Evolutionary conservation across 306 rosid genomes (phyloP).

Genomic region (Adenanthera pavonina): DNA sequence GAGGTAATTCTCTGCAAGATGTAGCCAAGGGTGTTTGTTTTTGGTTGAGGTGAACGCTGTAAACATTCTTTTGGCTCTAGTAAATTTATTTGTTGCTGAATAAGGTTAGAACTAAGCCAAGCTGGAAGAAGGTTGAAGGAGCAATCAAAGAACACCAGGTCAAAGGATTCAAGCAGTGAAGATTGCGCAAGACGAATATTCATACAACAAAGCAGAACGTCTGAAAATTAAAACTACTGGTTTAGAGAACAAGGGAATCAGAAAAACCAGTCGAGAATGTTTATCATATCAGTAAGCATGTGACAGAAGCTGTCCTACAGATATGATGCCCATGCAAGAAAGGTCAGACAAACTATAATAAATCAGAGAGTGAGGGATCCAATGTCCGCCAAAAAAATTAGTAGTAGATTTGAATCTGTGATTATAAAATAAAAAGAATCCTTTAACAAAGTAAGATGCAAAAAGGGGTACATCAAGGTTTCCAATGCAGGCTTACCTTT

Average conservation of each 20-base stretch:
- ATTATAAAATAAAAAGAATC: constrained; percentile 3
- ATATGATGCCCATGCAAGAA: constrained; percentile 10
- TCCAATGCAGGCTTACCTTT: constrained; percentile 59
- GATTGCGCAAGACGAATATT: constrained; percentile 6
- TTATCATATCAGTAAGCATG: background rate
- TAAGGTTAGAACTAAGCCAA: background rate
- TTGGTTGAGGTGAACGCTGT: background rate
- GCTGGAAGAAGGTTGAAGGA: background rate
- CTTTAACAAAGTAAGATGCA: background rate
- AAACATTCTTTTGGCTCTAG: background rate
- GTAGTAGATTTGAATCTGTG: background rate
- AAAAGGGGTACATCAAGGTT: background rate
- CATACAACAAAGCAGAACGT: background rate
- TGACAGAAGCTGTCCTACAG: background rate
- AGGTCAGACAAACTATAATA: constrained; percentile 8
- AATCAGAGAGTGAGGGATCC: constrained; percentile 11
- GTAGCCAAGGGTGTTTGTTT: background rate
- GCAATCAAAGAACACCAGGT: background rate
- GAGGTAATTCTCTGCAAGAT: background rate
- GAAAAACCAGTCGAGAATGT: background rate
- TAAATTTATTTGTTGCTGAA: background rate
- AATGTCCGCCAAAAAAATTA: constrained; percentile 18
- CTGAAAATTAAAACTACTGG: constrained; percentile 10
- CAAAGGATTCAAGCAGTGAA: background rate
- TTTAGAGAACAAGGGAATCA: constrained; percentile 9